A percentile compares a stretch with the other conserved stretches of the same genome.
Evolutionary conservation across 345 rosid species (phyloP).

Genomic region (Hypericum perforatum): DNA sequence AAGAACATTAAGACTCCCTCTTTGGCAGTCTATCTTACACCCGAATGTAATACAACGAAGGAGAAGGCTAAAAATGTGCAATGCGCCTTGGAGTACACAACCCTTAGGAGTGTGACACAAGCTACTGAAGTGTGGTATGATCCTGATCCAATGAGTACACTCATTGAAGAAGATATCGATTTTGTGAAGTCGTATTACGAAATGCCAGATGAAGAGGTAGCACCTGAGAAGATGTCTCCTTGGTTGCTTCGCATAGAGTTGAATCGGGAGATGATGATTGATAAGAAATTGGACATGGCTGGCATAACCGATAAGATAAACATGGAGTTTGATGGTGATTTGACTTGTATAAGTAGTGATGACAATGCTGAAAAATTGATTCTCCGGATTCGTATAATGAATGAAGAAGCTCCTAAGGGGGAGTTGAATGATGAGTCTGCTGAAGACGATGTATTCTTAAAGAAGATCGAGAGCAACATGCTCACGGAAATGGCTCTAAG

Average conservation of each 20-base stretch:
- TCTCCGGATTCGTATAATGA: constrained; percentile 91
- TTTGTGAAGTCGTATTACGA: constrained; percentile 94
- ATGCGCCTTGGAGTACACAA: constrained; percentile 94
- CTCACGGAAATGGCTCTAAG: constrained; percentile 96
- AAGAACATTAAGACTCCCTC: constrained; percentile 96
- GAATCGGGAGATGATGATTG: constrained; percentile 99
- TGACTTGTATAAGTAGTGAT: constrained; percentile 91
- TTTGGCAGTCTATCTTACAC: constrained; percentile 62
- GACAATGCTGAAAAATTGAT: constrained; percentile 89
- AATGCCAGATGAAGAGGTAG: constrained; percentile 96
- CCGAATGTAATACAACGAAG: constrained; percentile 70
- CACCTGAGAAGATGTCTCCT: constrained; percentile 89
- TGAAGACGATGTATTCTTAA: constrained; percentile 94
- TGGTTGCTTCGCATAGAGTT: constrained; percentile 94
- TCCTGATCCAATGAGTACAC: constrained; percentile 87
- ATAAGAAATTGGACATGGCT: constrained; percentile 94
- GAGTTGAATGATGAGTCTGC: constrained; percentile 82
- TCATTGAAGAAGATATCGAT: constrained; percentile 82
- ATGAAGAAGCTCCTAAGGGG: constrained; percentile 87
- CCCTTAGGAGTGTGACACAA: constrained; percentile 87
- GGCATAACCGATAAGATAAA: constrained; percentile 95
- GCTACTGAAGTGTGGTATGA: constrained; percentile 99
- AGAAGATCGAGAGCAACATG: constrained; percentile 95
- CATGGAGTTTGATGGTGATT: constrained; percentile 77
- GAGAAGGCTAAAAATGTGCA: constrained; percentile 93